Base-by-base conservation (phyloP, 805 yeast species). In the Wickerhamiella galacta region DNA sequence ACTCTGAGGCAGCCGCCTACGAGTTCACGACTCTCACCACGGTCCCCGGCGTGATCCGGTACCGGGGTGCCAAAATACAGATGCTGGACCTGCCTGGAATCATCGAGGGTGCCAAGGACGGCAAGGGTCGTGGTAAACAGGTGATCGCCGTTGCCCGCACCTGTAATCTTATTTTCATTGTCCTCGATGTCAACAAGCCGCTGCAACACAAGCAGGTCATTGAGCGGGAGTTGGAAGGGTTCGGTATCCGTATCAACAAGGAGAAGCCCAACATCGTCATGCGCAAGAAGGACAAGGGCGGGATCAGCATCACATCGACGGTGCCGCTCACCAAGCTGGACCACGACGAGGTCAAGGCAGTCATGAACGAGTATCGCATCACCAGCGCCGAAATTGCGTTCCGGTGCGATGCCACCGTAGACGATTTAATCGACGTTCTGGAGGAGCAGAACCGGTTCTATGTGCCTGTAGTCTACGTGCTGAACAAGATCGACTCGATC, bases 81-180 rank as follows among this genome's bases (percentile, higher is more conserved):
- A 82, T 90, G 93, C 87, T 87, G 26, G 98, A 87, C 66, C 60
- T 87, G 33, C 98, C 98, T 2, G 98, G 98, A 53, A 87, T 87
- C 46, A 87, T 87, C 36, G 82, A 81, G 54, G 96, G 96, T 41
- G 96, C 96, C n/a, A 71, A 90, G 38, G 94, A 82, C 52, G 96
- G 96, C 50, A 83, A 83, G 54, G 98, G 98, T 52, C 74, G 98
- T 59, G 96, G 98, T 47, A 71, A 93, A 51, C 98, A 90, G 60
- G 98, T 90, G 35, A 90, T 90, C 58, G 98, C 98, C 2, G 98
- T 90, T 38, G 96, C 96, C n/a, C 71, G 98, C 58, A 82, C 95
- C 3, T 92, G 95, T 54, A 85, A 90, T 53, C 63, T 90, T 48
- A 69, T 90, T 32, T 90, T 90, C 56, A 80, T 90, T 52, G 93